Conservation (phyloP, 768 basidiomycete genomes). For the Rhodotorula babjevae region DNA sequence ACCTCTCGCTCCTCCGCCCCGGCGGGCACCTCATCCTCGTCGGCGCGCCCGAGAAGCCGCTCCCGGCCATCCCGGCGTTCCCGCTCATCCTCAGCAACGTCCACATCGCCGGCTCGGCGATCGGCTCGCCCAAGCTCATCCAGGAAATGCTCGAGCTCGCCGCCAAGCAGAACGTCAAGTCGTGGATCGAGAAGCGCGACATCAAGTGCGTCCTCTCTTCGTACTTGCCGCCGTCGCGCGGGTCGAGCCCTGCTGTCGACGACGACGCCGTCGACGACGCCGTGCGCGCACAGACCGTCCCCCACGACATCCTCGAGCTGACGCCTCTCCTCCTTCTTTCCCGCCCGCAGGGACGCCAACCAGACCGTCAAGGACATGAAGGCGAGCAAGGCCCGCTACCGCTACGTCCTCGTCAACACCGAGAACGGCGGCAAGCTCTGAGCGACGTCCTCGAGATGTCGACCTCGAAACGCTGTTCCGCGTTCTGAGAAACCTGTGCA, state of each 20-base stretch:
- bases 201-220: slow-evolving; percentile 31
- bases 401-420: slow-evolving; percentile 37
- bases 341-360: slow-evolving; percentile 6
- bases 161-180: slow-evolving; percentile 55
- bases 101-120: slow-evolving; percentile 39
- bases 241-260: too few species aligned
- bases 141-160: slow-evolving; percentile 60
- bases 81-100: slow-evolving; percentile 31
- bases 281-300: too few species aligned
- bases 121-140: slow-evolving; percentile 41
- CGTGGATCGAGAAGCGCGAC: slow-evolving; percentile 49
- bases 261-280: too few species aligned
- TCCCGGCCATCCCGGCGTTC: slow-evolving; percentile 31
- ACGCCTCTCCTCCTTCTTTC: not conserved
- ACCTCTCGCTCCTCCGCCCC: slow-evolving; percentile 56
- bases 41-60: slow-evolving; percentile 36
- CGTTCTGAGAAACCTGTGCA: too few species aligned
- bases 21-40: slow-evolving; percentile 56
- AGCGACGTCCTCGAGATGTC: too few species aligned
- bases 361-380: slow-evolving; percentile 55
- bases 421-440: slow-evolving; percentile 35
- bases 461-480: too few species aligned
- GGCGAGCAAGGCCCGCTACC: slow-evolving; percentile 53
- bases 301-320: too few species aligned
- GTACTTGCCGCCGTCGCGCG: too few species aligned